Evolutionary conservation across 805 yeast genomes (phyloP).

Genomic region (Ogataea pignaliae): DNA sequence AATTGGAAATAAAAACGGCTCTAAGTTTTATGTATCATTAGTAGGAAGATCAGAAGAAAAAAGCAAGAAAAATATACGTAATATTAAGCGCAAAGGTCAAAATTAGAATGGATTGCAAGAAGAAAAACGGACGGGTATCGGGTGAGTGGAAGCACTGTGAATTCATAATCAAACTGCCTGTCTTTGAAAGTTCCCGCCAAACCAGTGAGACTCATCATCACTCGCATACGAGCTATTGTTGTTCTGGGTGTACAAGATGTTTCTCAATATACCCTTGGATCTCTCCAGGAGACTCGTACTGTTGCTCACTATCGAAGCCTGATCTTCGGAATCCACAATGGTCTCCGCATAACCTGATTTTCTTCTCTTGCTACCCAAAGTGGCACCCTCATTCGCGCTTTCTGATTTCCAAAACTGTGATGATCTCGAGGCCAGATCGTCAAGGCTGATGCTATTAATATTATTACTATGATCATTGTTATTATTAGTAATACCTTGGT

Average conservation of each 20-base stretch:
- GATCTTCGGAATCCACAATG: constrained; percentile 2
- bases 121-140: no score
- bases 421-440: no score
- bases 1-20: no score
- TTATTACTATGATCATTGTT: no score
- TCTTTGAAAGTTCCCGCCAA: constrained; percentile 21
- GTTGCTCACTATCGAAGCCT: constrained; percentile 1
- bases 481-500: neutral
- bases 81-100: no score
- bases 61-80: no score
- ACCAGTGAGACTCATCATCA: constrained; percentile 22
- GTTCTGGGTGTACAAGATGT: constrained; percentile 6
- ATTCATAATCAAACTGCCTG: constrained; percentile 8
- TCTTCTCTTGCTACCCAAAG: constrained; percentile 5
- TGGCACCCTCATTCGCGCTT: no score
- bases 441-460: no score
- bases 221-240: constrained; percentile 9
- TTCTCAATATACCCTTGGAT: constrained; percentile 7
- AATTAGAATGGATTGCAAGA: no score
- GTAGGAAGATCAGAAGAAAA: no score
- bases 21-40: no score
- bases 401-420: no score
- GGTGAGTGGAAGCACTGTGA: neutral
- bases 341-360: constrained; percentile 1
- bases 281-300: neutral